Conservation (phyloP, 2,329 filamentous ascomycete genomes). For the Geosmithia morbida region DNA sequence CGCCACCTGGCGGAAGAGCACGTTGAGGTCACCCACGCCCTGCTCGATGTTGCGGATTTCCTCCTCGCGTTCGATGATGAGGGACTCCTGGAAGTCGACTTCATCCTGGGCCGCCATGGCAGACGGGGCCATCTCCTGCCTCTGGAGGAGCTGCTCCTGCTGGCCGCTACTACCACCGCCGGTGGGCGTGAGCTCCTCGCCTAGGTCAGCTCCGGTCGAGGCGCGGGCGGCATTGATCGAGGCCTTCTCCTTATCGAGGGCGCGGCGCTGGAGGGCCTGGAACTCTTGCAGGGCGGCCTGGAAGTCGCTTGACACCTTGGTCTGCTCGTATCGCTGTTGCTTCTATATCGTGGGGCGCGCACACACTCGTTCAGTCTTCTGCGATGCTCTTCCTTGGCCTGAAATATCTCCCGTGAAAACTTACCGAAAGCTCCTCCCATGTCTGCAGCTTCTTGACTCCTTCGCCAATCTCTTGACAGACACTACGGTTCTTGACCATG, state of each 20-base stretch:
- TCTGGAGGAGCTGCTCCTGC: slow-evolving; percentile 29
- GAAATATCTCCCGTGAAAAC: too few relatives aligned
- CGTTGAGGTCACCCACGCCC: slow-evolving; percentile 87
- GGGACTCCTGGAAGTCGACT: slow-evolving; percentile 90
- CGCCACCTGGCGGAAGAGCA: slow-evolving; percentile 94
- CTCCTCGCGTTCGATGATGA: slow-evolving; percentile 91
- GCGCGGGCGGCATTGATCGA: slow-evolving; percentile 72
- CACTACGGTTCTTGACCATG: slow-evolving; percentile 70
- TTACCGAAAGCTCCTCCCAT: slow-evolving; percentile 72
- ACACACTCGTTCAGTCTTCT: slow-evolving; percentile 1
- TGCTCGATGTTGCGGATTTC: slow-evolving; percentile 98
- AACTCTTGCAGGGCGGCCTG: slow-evolving; percentile 80
- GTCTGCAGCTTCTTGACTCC: slow-evolving; percentile 83
- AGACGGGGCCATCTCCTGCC: slow-evolving; percentile 59
- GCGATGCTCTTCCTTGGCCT: too few relatives aligned
- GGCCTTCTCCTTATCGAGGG: slow-evolving; percentile 83
- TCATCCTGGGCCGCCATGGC: slow-evolving; percentile 80
- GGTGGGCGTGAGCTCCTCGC: slow-evolving; percentile 9
- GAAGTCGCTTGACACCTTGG: slow-evolving; percentile 90
- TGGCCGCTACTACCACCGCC: background rate
- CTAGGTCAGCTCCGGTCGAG: slow-evolving; percentile 51
- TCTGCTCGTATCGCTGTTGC: slow-evolving; percentile 90
- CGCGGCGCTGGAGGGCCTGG: slow-evolving; percentile 76
- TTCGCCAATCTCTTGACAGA: slow-evolving; percentile 86
- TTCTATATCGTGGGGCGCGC: slow-evolving; percentile 36